phyloP scores from a whole-genome alignment of 2,329 filamentous ascomycete genomes.

The Lizonia empirigonia region DNA sequence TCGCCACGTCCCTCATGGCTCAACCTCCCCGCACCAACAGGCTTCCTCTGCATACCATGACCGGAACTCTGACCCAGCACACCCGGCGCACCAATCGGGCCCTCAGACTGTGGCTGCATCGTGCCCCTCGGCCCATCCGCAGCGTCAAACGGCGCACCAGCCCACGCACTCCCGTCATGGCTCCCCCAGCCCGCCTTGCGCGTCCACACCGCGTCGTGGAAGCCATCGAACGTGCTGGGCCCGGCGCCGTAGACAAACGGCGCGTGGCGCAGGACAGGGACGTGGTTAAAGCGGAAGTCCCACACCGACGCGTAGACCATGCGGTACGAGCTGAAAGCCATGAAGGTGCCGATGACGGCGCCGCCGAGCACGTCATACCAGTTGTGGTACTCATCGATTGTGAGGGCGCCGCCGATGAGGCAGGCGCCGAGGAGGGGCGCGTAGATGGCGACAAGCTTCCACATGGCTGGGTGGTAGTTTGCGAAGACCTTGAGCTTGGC shows the following conservation, averaged over 20 bases:
- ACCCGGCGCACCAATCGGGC: conserved; percentile 31
- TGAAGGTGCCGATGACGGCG: conserved; percentile 66
- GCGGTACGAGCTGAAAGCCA: conserved; percentile 69
- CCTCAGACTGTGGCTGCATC: conserved; percentile 38
- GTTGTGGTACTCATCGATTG: conserved; percentile 75
- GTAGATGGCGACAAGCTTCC: conserved; percentile 71
- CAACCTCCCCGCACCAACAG: conserved; percentile 32
- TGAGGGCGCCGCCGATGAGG: conserved; percentile 71
- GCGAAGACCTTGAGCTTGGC: conserved; percentile 77
- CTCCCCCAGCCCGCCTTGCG: conserved; percentile 65
- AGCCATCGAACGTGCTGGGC: conserved; percentile 48
- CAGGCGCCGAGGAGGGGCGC: conserved; percentile 70
- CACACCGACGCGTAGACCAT: conserved; percentile 72
- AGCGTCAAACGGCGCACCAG: conserved; percentile 53
- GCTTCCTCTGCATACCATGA: conserved; percentile 39
- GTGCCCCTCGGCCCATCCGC: conserved; percentile 44
- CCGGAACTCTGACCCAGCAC: conserved; percentile 26
- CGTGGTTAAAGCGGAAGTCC: conserved; percentile 71
- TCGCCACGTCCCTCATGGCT: conserved; percentile 25
- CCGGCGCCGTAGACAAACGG: conserved; percentile 60
- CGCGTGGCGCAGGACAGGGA: conserved; percentile 65
- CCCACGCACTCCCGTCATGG: conserved; percentile 47
- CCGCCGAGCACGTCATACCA: conserved; percentile 74
- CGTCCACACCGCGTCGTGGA: conserved; percentile 63
- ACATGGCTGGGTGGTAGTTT: conserved; percentile 74